Evolutionary conservation across 2,329 filamentous ascomycete genomes (phyloP), one percentile per base, ranked within the genome.

Genomic region (Bretziella fagacearum): DNA sequence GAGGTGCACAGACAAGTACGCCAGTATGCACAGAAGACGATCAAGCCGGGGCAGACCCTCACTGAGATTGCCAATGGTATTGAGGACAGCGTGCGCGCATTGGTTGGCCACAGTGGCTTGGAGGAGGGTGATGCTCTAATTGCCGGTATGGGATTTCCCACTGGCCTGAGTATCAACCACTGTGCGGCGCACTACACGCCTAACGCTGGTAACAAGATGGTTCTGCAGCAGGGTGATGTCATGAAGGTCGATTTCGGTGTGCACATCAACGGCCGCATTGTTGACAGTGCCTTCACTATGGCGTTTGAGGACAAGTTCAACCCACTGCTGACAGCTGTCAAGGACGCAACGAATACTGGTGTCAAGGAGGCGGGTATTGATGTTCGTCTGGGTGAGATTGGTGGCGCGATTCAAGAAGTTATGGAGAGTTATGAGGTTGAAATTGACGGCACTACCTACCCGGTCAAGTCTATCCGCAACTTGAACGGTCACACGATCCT

Each of bases 201-300:
- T 1, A 87, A 87, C 58, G 77, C 79, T 1, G 82, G 82, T 29
- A 83, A 83, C 58, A 85, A 83, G 56, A 81, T 81, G 58, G 69
- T 86, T 55, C 65, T 91, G 50, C 67, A 81, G 57, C 61, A 79
- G 52, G 71, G 75, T 52, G 83, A 93, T 58, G 82, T 93, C 29
- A 73, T 89, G 71, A 87, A 84, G 62, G 77, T 87, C 6, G 82
- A 89, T 56, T 83, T 86, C 56, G 82, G 83, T 42, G 82, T 87
- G 25, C 83, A 89, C 59, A 71, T 87, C 56, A 83, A 81, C 56
- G 83, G 83, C 3, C 71, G 77, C 54, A 89, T 87, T 57, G 81
- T 87, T 49, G 82, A 89, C 64, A 82, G 77, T 53, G 83, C 83
- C 4, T 89, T 86, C 58, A 87, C 83, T 7, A 68, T 87, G 62